Base-by-base conservation (phyloP, 2,329 filamentous ascomycete species). In the Trichoderma sp. region DNA sequence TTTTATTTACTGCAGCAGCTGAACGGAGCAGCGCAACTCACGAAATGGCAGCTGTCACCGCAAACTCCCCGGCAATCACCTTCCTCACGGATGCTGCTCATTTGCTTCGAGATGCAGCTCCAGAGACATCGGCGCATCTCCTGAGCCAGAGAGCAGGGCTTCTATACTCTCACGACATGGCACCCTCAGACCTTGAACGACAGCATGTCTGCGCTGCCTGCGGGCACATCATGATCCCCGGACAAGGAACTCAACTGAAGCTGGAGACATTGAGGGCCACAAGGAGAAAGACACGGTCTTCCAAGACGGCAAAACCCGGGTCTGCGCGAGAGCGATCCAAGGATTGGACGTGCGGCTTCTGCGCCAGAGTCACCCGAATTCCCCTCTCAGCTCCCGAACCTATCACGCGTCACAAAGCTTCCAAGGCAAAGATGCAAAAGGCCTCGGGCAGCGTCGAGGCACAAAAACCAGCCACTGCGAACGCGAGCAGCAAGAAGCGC, bases 401-500 rank as follows among this genome's bases (percentile, higher is more conserved):
- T 29, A 79, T 79, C 7, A 72, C 77, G 9, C 81, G 82, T 74
- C 79, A 76, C 29, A 72, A 59, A 56, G 12, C 27, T 6, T 33
- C 62, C 27, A 71, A 76, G n/a, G 18, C 53, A 21, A 64, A 35
- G 35, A 56, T 31, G 18, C 71, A 76, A 50, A 45, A 60, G 16
- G 12, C 45, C 16, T 6, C 66, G 6, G 24, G 12, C 14, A 45
- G 14, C 16, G 24, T 18, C 16, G 66, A 71, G 50, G 24, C 71
- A n/a, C 64, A 76, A 12, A 79, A 79, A 80, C 79, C 82, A 76
- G 79, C 76, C 18, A 85, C 87, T 2, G 84, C 87, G 41, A 91
- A 89, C 80, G 87, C 89, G 8, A 90, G 84, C 83, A 92, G 89
- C 84, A 92, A 91, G 83, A 92, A 92, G 84, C 87, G 91, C 67